Evolutionary conservation across 805 yeast species (phyloP).

Genomic region (Metschnikowia picachoensis): DNA sequence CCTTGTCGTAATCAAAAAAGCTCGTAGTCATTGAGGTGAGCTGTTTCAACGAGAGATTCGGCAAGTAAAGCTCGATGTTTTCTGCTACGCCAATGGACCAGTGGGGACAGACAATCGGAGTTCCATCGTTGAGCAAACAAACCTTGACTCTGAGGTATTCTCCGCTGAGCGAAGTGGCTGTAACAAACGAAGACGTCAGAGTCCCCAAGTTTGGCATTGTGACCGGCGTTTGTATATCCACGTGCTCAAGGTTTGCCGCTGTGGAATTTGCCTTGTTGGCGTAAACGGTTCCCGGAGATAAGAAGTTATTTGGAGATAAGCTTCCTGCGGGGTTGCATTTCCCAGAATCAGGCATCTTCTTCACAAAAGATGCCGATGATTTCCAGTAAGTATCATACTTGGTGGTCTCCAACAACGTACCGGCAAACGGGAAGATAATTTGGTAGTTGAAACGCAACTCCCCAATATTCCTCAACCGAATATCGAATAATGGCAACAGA

Average conservation of each 20-base stretch:
- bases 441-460: conserved; percentile 73
- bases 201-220: conserved; percentile 17
- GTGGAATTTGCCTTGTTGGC: conserved; percentile 9
- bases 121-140: conserved; percentile 74
- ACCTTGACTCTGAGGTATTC: conserved; percentile 68
- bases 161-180: conserved; percentile 87
- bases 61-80: conserved; percentile 55
- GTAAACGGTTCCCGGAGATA: conserved; percentile 32
- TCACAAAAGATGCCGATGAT: conserved; percentile 60
- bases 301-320: conserved; percentile 39
- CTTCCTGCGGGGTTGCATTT: conserved; percentile 37
- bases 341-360: conserved; percentile 22
- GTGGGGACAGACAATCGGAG: conserved; percentile 76
- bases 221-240: conserved; percentile 7
- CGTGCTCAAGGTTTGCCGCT: conserved; percentile 16
- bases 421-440: conserved; percentile 84
- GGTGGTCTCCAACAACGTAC: conserved; percentile 78
- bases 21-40: conserved; percentile 36
- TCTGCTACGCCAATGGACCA: conserved; percentile 51
- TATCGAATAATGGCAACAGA: conserved; percentile 75
- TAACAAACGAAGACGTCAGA: conserved; percentile 61
- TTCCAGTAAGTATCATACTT: conserved; percentile 98
- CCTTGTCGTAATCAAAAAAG: conserved; percentile 39
- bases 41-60: conserved; percentile 52
- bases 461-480: conserved; percentile 78